phyloP scores from a whole-genome alignment of 2,329 filamentous ascomycete genomes.

The Fusarium musae region DNA sequence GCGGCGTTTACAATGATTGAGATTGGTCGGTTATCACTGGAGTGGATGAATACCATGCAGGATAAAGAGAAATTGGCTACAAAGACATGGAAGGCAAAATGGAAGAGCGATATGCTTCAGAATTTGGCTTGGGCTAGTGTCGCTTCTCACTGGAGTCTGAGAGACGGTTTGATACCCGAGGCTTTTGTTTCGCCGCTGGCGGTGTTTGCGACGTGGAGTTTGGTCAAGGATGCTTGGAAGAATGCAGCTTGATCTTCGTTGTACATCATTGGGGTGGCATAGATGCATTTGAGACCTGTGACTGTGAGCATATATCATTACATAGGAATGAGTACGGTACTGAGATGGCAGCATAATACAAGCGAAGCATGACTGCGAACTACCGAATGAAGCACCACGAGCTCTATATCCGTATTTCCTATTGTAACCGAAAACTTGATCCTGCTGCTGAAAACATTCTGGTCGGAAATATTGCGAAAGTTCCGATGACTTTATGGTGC shows the following conservation, averaged over 20 bases:
- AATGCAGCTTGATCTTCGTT: background rate
- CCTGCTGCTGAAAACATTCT: background rate
- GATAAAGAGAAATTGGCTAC: background rate
- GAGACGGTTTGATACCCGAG: constrained; percentile 1
- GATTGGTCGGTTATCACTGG: background rate
- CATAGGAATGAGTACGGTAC: background rate
- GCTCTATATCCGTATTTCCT: background rate
- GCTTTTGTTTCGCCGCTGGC: constrained; percentile 2
- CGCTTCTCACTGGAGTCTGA: constrained; percentile 6
- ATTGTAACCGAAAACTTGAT: background rate
- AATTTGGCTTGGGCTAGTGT: constrained; percentile 13
- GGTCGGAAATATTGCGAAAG: background rate
- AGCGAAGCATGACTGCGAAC: rapidly evolving
- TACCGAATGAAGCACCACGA: background rate
- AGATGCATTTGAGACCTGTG: background rate
- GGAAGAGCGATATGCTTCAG: constrained; percentile 6
- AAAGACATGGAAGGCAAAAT: background rate
- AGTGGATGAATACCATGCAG: background rate
- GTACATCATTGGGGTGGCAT: background rate
- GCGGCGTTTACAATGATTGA: constrained; percentile 5
- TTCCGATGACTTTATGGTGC: background rate
- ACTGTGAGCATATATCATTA: background rate
- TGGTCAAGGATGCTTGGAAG: constrained; percentile 7
- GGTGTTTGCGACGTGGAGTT: constrained; percentile 8
- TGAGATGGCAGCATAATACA: background rate